These are phyloP conservation scores for Leptographium lundbergii DNA, from an alignment of 2,329 filamentous ascomycete species.

Conservation along the genomic window DNA sequence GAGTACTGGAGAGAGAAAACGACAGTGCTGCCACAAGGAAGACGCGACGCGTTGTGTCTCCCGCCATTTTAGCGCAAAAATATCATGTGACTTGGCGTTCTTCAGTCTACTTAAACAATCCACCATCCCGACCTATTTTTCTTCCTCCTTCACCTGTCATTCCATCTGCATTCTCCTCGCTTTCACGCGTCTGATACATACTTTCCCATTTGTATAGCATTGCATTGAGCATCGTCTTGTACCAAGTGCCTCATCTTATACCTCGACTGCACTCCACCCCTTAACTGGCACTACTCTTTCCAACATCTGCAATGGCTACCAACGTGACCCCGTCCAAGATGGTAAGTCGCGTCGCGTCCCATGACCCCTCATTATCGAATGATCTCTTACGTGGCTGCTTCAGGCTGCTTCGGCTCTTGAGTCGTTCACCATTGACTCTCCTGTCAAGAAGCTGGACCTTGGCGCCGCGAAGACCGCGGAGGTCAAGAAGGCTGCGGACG, in stretches of 20 bases:
- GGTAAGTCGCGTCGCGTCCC: constrained; percentile 16
- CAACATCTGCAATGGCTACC: constrained; percentile 51
- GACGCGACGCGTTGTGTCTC: constrained; percentile 11
- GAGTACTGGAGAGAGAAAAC: not conserved
- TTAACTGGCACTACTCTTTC: constrained; percentile 1
- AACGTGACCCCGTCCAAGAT: constrained; percentile 23
- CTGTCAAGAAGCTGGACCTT: constrained; percentile 82
- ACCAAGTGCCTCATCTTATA: not conserved
- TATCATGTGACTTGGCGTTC: constrained; percentile 12
- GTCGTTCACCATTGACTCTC: constrained; percentile 84
- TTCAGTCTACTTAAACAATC: constrained; percentile 13
- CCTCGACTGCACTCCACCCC: not conserved
- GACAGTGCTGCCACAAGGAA: not conserved
- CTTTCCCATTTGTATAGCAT: not conserved
- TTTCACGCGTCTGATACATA: constrained; percentile 5
- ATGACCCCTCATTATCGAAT: constrained; percentile 5
- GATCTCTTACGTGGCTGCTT: constrained; percentile 20
- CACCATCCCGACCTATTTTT: constrained; percentile 9
- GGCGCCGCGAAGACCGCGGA: constrained; percentile 50
- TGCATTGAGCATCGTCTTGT: not conserved
- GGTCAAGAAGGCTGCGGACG: constrained; percentile 38
- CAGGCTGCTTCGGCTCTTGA: constrained; percentile 82
- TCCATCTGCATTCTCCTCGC: not conserved
- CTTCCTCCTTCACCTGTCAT: not conserved
- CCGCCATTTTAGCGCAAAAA: constrained; percentile 7